Base-by-base conservation (phyloP, 192 early-diverging fungal species). In the Paraglomus occultum region DNA sequence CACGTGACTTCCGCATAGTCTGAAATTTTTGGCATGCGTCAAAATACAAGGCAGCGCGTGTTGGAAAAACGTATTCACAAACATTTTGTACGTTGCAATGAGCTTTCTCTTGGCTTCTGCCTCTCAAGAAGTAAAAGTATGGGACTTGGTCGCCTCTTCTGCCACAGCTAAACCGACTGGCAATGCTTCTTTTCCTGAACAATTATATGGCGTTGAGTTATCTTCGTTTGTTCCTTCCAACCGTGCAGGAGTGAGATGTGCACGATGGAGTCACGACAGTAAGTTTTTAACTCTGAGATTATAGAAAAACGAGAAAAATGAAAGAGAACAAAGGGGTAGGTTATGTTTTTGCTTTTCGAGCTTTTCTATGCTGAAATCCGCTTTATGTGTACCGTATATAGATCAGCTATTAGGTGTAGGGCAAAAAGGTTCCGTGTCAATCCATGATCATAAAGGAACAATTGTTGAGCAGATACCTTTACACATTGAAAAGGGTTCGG, bases 251-350 rank as follows among this genome's bases (percentile, higher is more conserved):
- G 53, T 69, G 18, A 69, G 45, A 45, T 49, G 23, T 40, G 67
- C 23, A 12, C 67, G 67, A 17, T 69, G 67, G 67, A 69, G 22
- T 46, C 67, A 69, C 4, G 67, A 69, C 31, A 53, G 67, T 69
- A 69, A 50, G 47, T 48, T 64, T 64, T 38, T 40, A 40, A 4
- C 11, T n/a, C 20, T 58, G 11, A 12, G 17, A 14, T 58, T 58
- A 23, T 22, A 5, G 10, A 3, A 44, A 44, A 44, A 44, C 4
- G 14, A 39, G 40, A 17, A 45, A 39, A 17, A 61, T 44, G 40
- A 20, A 44, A 44, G 7, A 38, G 5, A 4, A 6, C 7, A 43
- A 61, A 17, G 23, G 5, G 5, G 6, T 22, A 50, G n/a, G 12
- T 22, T 17, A 64, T 11, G 10, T 14, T 44, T 42, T 48, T 18